Evolutionary conservation across 768 basidiomycete species (phyloP).

Genomic region (Lactarius deliciosus): DNA sequence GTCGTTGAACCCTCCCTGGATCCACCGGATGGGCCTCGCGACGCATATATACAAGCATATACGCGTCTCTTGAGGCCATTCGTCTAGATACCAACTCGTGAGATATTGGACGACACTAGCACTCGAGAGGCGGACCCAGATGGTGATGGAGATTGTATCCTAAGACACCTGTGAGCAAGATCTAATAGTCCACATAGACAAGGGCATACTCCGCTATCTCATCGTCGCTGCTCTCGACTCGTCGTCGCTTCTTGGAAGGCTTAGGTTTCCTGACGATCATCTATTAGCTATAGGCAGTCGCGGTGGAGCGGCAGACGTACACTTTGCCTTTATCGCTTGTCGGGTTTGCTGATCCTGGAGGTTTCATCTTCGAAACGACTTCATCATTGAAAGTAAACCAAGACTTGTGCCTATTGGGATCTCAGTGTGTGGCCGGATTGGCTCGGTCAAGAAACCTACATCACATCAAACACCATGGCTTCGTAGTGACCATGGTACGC

Average conservation of each 20-base stretch:
- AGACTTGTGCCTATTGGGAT: constrained; percentile 48
- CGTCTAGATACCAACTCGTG: constrained; percentile 30
- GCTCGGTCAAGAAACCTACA: constrained; percentile 45
- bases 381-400: constrained; percentile 98
- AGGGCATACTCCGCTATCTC: constrained; percentile 29
- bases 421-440: constrained; percentile 1
- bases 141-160: constrained; percentile 22
- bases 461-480: constrained; percentile 73
- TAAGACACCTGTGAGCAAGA: constrained; percentile 11
- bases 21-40: constrained; percentile 7
- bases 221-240: constrained; percentile 56
- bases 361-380: constrained; percentile 61
- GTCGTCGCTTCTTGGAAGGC: constrained; percentile 47
- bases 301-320: constrained; percentile 13
- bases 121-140: constrained; percentile 8
- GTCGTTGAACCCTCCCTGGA: constrained; percentile 37
- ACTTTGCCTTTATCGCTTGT: constrained; percentile 34
- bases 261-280: constrained; percentile 22
- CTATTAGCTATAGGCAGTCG: neutral
- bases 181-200: constrained; percentile 1
- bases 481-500: constrained; percentile 92
- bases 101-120: neutral
- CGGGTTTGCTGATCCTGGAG: constrained; percentile 45
- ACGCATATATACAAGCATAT: constrained; percentile 90
- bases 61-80: constrained; percentile 81